phyloP scores from a whole-genome alignment of 2,329 filamentous ascomycete genomes.

The Fusarium sp. region DNA sequence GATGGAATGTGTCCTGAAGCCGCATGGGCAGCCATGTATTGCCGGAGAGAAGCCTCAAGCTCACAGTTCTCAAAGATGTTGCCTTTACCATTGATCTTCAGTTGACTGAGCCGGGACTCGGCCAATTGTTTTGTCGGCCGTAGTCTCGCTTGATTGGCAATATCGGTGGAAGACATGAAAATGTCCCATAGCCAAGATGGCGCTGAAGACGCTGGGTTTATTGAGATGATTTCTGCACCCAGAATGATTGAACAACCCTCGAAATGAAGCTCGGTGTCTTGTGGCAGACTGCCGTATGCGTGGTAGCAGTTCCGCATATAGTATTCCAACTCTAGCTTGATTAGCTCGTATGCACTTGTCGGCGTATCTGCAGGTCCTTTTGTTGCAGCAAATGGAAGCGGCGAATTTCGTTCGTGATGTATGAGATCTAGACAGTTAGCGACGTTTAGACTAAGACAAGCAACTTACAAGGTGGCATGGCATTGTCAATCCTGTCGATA shows the following conservation, averaged over 20 bases:
- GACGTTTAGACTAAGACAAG: fast-evolving
- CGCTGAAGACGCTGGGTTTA: conserved; percentile 27
- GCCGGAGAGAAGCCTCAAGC: conserved; percentile 29
- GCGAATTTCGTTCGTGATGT: conserved; percentile 38
- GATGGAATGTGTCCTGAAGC: conserved; percentile 32
- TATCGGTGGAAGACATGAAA: conserved; percentile 35
- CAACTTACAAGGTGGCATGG: conserved; percentile 58
- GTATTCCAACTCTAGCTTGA: conserved; percentile 39
- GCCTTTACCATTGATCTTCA: conserved; percentile 41
- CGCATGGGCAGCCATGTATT: conserved; percentile 29
- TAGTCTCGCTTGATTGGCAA: conserved; percentile 35
- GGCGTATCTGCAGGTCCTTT: conserved; percentile 41
- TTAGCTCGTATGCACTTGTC: conserved; percentile 39
- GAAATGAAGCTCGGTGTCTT: conserved; percentile 35
- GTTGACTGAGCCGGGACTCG: conserved; percentile 26
- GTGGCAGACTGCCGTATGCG: conserved; percentile 14
- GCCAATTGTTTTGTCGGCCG: conserved; percentile 33
- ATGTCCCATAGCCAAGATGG: conserved; percentile 39
- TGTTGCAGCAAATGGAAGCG: conserved; percentile 38
- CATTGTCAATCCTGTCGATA: conserved; percentile 58
- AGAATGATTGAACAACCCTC: conserved; percentile 39
- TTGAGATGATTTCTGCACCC: conserved; percentile 31
- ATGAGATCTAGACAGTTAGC: conserved; percentile 40
- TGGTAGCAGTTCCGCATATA: conserved; percentile 37
- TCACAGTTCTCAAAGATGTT: conserved; percentile 43